Conservation (phyloP, 2,329 filamentous ascomycete genomes). For the Emergomyces africanus region DNA sequence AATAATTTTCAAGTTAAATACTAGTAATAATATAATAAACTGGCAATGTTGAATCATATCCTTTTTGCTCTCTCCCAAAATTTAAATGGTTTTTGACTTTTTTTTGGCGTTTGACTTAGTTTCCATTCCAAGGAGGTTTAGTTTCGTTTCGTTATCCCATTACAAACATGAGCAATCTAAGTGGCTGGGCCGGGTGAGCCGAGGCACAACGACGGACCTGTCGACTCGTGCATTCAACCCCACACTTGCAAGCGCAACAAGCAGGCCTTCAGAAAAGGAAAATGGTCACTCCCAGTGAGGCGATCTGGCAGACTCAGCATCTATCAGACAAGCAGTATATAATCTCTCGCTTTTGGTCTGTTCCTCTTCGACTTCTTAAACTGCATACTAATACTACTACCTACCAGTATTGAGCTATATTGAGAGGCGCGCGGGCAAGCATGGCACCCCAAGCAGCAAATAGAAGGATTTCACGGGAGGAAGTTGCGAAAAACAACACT, state of each 20-base stretch:
- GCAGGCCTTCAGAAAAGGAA: neutral
- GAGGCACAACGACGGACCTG: neutral
- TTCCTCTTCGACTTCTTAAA: neutral
- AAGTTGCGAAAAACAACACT: slow-evolving; percentile 64
- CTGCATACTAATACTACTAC: too few species aligned
- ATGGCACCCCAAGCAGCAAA: neutral
- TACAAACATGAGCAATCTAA: neutral
- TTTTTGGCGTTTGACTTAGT: too few species aligned
- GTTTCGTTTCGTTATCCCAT: neutral
- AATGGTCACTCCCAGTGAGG: too few species aligned
- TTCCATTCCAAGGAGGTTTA: too few species aligned
- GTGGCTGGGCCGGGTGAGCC: neutral
- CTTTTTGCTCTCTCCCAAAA: too few species aligned
- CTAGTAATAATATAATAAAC: too few species aligned
- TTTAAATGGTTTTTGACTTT: too few species aligned
- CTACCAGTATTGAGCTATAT: too few species aligned
- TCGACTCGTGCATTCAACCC: neutral
- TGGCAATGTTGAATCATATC: neutral
- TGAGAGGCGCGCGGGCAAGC: neutral
- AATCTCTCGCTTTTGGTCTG: neutral
- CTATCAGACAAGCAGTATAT: neutral
- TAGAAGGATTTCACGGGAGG: slow-evolving; percentile 31
- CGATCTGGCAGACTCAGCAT: neutral
- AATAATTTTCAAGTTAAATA: too few species aligned
- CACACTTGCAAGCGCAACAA: neutral